Conservation (phyloP, 306 rosid genomes). For the Vicia villosa region DNA sequence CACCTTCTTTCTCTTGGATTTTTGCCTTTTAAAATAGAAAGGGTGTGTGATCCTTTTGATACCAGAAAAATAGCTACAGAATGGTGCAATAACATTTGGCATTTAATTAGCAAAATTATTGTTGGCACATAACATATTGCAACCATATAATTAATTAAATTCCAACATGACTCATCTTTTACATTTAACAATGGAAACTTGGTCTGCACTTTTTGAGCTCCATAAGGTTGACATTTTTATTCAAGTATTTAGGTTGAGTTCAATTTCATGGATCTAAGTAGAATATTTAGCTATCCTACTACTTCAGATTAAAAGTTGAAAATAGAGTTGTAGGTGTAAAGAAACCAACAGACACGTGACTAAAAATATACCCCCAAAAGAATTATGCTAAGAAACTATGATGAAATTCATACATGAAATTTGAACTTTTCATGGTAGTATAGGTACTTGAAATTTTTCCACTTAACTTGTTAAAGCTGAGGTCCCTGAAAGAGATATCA, state of each 20-base stretch:
- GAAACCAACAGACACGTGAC: not conserved
- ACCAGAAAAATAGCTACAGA: not conserved
- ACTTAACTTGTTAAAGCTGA: slow-evolving; percentile 70
- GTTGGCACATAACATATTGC: not conserved
- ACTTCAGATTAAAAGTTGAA: not conserved
- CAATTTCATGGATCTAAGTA: not conserved
- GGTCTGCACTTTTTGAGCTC: not conserved
- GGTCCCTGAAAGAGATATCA: slow-evolving; percentile 60
- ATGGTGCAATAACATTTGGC: not conserved
- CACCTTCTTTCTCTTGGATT: not conserved
- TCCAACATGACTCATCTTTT: not conserved
- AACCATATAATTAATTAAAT: not conserved
- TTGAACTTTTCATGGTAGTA: not conserved
- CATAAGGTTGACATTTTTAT: not conserved
- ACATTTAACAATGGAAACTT: not conserved
- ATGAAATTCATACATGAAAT: slow-evolving; percentile 53
- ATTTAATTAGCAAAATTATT: not conserved
- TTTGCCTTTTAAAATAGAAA: not conserved
- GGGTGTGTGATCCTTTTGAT: not conserved
- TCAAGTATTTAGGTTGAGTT: not conserved
- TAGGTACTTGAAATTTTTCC: slow-evolving; percentile 58
- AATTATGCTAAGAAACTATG: not conserved
- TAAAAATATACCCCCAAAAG: not conserved
- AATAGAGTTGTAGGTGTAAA: not conserved
- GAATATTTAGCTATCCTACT: not conserved